Conservation (phyloP, 202 grass and related monocot species). For the Panicum hallii region DNA sequence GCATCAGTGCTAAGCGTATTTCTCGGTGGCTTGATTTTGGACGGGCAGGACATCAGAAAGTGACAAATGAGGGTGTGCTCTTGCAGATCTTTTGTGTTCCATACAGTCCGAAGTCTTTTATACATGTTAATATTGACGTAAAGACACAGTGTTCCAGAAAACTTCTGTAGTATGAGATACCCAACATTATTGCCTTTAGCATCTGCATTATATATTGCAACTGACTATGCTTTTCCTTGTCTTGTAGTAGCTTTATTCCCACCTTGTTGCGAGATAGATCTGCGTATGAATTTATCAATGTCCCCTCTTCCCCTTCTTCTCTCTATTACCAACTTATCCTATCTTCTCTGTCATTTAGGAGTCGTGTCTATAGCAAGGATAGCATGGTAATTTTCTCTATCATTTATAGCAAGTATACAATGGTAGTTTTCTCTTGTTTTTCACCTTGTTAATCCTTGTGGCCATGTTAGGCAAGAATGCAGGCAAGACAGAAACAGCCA, state of each 20-base stretch:
- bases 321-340: not conserved
- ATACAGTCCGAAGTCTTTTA: not conserved
- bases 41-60: not conserved
- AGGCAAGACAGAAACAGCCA: slow-evolving; percentile 31
- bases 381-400: not conserved
- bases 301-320: not conserved
- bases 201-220: slow-evolving; percentile 21
- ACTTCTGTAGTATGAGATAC: not conserved
- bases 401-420: too few relatives aligned
- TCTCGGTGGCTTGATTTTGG: not conserved
- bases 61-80: not conserved
- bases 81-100: slow-evolving; percentile 14
- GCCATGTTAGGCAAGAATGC: slow-evolving; percentile 27
- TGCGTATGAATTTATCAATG: not conserved
- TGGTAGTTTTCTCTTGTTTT: not conserved
- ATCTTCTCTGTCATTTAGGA: slow-evolving; percentile 1
- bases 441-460: not conserved
- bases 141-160: not conserved
- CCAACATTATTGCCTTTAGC: slow-evolving; percentile 24
- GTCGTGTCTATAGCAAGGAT: not conserved
- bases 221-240: not conserved
- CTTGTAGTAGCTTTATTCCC: not conserved
- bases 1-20: not conserved
- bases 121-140: not conserved
- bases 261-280: not conserved